Percentiles rank a stretch among this genome's conserved stretches.
phyloP scores from a whole-genome alignment of 768 basidiomycete genomes.

The Lentinula boryana region DNA sequence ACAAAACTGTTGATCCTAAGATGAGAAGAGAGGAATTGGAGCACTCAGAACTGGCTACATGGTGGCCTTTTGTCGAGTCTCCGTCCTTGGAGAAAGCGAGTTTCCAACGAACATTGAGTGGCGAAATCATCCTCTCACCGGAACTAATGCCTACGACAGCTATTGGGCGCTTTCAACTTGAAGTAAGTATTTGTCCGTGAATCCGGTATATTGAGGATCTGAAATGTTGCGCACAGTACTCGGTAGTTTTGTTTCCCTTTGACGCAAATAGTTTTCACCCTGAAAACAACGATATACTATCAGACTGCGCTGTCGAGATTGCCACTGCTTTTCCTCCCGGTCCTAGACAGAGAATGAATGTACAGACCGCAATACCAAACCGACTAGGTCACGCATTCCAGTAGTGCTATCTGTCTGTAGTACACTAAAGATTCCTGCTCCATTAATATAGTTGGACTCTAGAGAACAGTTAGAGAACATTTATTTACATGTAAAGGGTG shows the following conservation, averaged over 20 bases:
- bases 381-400: neutral
- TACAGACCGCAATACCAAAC: neutral
- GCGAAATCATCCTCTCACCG: conserved; percentile 6
- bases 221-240: neutral
- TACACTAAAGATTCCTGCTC: too few relatives aligned
- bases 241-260: neutral
- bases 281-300: neutral
- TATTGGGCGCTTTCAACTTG: conserved; percentile 3
- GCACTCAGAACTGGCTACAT: conserved; percentile 24
- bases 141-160: conserved; percentile 6
- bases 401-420: too few relatives aligned
- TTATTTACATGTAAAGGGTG: too few relatives aligned
- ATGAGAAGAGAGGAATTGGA: conserved; percentile 9
- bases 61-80: conserved; percentile 21
- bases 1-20: neutral
- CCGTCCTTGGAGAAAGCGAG: neutral
- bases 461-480: too few relatives aligned
- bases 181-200: neutral
- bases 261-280: neutral
- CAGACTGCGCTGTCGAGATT: neutral
- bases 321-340: neutral
- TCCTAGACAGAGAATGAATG: neutral
- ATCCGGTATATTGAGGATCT: neutral
- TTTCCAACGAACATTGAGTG: neutral
- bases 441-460: too few relatives aligned